Evolutionary conservation across 176 grass and related monocot genomes (phyloP).

Genomic region (Rhipidocladum racemiflorum): DNA sequence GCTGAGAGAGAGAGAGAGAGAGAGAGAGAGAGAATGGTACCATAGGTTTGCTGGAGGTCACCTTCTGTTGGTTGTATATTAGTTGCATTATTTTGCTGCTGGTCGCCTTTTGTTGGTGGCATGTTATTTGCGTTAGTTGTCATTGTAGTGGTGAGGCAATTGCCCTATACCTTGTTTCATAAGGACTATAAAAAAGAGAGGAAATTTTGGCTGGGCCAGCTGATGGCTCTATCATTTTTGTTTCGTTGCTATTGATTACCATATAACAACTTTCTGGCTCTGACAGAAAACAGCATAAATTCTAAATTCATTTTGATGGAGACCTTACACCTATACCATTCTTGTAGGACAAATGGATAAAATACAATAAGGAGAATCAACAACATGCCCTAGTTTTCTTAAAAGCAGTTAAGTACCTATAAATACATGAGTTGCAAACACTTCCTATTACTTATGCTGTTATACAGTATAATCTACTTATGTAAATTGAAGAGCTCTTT

Average conservation of each 20-base stretch:
- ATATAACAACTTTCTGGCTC: background rate
- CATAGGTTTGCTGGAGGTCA: background rate
- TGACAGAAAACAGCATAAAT: conserved; percentile 8
- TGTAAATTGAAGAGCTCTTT: background rate
- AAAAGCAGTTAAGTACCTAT: background rate
- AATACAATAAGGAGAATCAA: background rate
- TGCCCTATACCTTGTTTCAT: background rate
- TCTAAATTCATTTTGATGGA: background rate
- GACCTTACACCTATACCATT: conserved; percentile 25
- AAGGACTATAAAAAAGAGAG: background rate
- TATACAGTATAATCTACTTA: background rate
- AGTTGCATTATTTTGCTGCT: background rate
- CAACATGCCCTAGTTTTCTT: background rate
- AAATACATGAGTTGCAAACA: background rate
- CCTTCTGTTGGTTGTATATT: background rate
- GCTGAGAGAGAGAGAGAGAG: background rate
- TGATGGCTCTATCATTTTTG: background rate
- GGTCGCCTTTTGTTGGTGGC: background rate
- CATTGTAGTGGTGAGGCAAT: background rate
- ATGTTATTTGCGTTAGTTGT: conserved; percentile 8
- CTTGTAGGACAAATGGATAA: background rate
- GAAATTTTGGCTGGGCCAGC: background rate
- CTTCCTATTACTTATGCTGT: background rate
- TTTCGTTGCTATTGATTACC: background rate
- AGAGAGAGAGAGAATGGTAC: background rate